Percentiles rank a stretch among this genome's conserved stretches.
These are phyloP conservation scores for Suillus cothurnatus DNA, from an alignment of 768 basidiomycete genomes.

Conservation along the genomic window DNA sequence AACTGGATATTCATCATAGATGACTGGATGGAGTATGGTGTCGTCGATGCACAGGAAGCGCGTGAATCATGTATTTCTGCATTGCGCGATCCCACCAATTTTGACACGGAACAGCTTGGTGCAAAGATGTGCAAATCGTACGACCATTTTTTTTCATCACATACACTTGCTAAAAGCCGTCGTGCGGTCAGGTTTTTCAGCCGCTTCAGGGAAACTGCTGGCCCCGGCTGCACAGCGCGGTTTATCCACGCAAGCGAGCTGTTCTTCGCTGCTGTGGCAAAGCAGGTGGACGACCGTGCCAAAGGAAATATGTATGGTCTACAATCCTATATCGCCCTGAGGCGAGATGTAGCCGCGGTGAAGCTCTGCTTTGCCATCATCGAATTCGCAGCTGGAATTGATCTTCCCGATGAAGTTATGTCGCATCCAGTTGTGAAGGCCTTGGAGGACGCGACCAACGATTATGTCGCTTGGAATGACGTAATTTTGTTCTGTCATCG, in stretches of 20 bases:
- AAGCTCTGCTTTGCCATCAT: slow-evolving; percentile 52
- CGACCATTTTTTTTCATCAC: slow-evolving; percentile 15
- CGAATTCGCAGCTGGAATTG: slow-evolving; percentile 54
- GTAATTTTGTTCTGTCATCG: slow-evolving; percentile 22
- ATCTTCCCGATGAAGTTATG: too few species aligned
- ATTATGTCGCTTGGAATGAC: too few species aligned
- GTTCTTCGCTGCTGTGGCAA: slow-evolving; percentile 45
- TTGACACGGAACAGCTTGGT: slow-evolving; percentile 30
- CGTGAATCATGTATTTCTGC: slow-evolving; percentile 30
- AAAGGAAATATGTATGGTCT: slow-evolving; percentile 42
- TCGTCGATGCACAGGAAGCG: slow-evolving; percentile 31
- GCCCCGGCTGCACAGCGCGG: too few species aligned
- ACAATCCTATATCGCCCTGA: slow-evolving; percentile 53
- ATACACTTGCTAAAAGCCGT: too few species aligned
- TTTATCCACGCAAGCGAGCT: slow-evolving; percentile 41
- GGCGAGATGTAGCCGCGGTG: slow-evolving; percentile 55
- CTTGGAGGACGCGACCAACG: too few species aligned
- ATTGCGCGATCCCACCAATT: slow-evolving; percentile 30
- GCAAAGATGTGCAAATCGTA: slow-evolving; percentile 36
- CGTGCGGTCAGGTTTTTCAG: slow-evolving; percentile 35
- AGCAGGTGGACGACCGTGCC: slow-evolving; percentile 45
- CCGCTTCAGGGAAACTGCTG: slow-evolving; percentile 38
- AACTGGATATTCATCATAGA: slow-evolving; percentile 44
- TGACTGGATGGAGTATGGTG: slow-evolving; percentile 41
- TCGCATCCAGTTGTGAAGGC: too few species aligned